These are phyloP conservation scores for Rhodotorula kratochvilovae DNA, from an alignment of 768 basidiomycete species.

Conservation along the genomic window DNA sequence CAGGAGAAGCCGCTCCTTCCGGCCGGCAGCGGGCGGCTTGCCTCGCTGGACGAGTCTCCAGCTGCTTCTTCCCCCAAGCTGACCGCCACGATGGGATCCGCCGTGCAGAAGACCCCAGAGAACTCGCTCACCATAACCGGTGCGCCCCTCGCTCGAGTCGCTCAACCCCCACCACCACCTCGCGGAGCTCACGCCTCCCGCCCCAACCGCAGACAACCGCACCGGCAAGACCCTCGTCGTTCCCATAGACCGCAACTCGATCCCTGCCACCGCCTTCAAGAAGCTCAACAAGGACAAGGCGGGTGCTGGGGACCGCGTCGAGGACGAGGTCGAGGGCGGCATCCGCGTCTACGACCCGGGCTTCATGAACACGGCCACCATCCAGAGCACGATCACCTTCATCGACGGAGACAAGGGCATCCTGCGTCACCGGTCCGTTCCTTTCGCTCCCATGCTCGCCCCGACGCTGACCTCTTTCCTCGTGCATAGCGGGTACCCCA, in stretches of 20 bases:
- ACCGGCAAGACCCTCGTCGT: conserved; percentile 72
- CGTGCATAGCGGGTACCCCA: conserved; percentile 64
- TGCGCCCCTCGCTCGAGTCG: background rate
- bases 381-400: conserved; percentile 62
- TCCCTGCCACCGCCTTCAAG: conserved; percentile 78
- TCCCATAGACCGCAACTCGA: conserved; percentile 72
- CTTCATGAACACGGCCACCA: conserved; percentile 58
- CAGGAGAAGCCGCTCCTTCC: too few species aligned
- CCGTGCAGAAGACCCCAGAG: background rate
- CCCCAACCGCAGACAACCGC: conserved; percentile 63
- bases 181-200: background rate
- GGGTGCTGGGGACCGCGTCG: conserved; percentile 10
- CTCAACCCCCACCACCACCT: background rate
- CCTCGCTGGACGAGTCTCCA: too few species aligned
- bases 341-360: conserved; percentile 40
- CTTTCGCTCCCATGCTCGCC: too few species aligned
- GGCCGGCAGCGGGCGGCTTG: too few species aligned
- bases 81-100: background rate
- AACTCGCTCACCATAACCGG: conserved; percentile 33
- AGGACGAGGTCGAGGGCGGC: conserved; percentile 39
- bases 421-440: conserved; percentile 52
- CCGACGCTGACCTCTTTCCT: too few species aligned
- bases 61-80: background rate
- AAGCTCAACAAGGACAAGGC: conserved; percentile 54
- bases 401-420: conserved; percentile 72